Conservation (phyloP, 1,284 basidiomycete genomes). For the Leccinum solheimii region DNA sequence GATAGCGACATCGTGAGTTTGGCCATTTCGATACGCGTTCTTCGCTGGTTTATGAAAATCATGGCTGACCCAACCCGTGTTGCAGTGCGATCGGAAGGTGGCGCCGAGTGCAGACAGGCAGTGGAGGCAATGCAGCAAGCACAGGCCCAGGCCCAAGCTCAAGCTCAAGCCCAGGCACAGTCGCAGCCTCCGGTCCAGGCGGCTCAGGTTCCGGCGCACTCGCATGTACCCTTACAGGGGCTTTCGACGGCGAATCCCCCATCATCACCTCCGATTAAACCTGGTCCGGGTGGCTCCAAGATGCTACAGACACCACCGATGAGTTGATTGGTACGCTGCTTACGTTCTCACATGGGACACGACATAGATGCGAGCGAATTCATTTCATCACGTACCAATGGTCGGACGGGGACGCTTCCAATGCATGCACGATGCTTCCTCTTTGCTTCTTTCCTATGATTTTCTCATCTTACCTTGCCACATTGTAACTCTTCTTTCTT, state of each 20-base stretch:
- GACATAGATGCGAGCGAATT: slow-evolving; percentile 17
- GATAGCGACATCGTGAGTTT: slow-evolving; percentile 37
- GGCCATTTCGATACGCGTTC: slow-evolving; percentile 17
- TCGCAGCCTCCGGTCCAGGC: slow-evolving; percentile 22
- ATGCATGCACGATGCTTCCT: slow-evolving; percentile 6
- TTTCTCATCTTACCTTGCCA: not conserved
- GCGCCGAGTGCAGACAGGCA: slow-evolving; percentile 65
- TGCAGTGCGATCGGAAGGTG: slow-evolving; percentile 78
- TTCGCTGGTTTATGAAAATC: slow-evolving; percentile 21
- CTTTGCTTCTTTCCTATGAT: not conserved
- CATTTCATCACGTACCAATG: slow-evolving; percentile 12
- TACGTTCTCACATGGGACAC: slow-evolving; percentile 10
- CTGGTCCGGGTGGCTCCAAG: slow-evolving; percentile 25
- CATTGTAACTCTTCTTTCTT: slow-evolving; percentile 18
- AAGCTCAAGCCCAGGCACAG: slow-evolving; percentile 21
- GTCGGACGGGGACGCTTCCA: slow-evolving; percentile 24
- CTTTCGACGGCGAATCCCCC: slow-evolving; percentile 22
- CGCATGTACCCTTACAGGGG: slow-evolving; percentile 26
- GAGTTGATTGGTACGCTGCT: slow-evolving; percentile 14
- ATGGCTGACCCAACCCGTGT: slow-evolving; percentile 25
- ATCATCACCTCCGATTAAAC: slow-evolving; percentile 20
- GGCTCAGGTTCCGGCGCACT: slow-evolving; percentile 20
- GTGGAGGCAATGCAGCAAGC: slow-evolving; percentile 40
- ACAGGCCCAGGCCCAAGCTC: slow-evolving; percentile 30
- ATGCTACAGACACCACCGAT: slow-evolving; percentile 20